phyloP scores from a whole-genome alignment of 306 rosid genomes.

The Clitoria ternatea region DNA sequence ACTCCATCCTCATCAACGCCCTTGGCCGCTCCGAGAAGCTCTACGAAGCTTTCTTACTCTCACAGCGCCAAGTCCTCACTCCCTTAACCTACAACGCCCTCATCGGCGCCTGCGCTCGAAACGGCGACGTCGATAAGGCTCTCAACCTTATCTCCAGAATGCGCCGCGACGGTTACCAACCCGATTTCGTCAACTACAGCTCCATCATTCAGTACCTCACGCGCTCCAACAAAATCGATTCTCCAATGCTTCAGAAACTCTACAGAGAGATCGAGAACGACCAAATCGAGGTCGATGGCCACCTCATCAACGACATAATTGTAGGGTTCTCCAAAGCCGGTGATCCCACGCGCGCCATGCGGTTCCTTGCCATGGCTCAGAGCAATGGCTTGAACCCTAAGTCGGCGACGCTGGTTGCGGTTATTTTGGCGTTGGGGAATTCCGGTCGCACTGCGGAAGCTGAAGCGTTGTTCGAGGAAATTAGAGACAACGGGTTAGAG shows the following conservation, averaged over 20 bases:
- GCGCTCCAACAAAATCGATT: conserved; percentile 61
- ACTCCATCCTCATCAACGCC: conserved; percentile 90
- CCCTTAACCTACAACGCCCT: conserved; percentile 85
- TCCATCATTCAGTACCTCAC: conserved; percentile 77
- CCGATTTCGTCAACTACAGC: conserved; percentile 79
- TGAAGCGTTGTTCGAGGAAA: conserved; percentile 85
- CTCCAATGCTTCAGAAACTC: conserved; percentile 73
- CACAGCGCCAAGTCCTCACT: conserved; percentile 65
- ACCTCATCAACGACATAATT: conserved; percentile 68
- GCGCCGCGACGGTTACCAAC: conserved; percentile 79
- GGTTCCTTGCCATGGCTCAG: conserved; percentile 73
- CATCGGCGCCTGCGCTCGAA: conserved; percentile 87
- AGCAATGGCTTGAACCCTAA: conserved; percentile 69
- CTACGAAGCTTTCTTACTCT: conserved; percentile 81
- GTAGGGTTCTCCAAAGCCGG: conserved; percentile 81
- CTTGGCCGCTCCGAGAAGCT: conserved; percentile 87
- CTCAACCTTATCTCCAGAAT: conserved; percentile 71
- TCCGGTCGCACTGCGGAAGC: conserved; percentile 73
- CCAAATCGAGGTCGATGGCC: conserved; percentile 71
- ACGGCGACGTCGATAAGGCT: conserved; percentile 79
- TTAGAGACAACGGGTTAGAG: conserved; percentile 65
- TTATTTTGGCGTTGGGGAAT: conserved; percentile 69
- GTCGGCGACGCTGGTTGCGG: conserved; percentile 56
- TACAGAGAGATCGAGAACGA: conserved; percentile 66
- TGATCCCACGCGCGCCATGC: conserved; percentile 61